phyloP scores from a whole-genome alignment of 2,329 filamentous ascomycete species.

The Colletotrichum sp. region DNA sequence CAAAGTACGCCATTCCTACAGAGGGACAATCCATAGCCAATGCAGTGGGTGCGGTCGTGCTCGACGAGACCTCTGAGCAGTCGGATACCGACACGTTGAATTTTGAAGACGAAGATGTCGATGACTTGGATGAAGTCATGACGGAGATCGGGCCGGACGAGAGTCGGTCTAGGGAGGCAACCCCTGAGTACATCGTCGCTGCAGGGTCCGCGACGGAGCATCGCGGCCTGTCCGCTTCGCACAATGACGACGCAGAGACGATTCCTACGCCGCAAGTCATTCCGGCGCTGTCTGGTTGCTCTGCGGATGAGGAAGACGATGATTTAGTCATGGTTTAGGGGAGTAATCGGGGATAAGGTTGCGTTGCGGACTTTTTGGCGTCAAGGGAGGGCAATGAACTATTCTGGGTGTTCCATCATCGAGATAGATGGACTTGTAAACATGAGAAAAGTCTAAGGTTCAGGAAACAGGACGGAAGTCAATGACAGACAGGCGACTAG shows the following conservation, averaged over 20 bases:
- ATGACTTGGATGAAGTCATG: constrained; percentile 4
- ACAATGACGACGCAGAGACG: not conserved
- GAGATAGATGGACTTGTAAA: not conserved
- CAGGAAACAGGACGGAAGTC: not conserved
- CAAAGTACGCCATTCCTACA: constrained; percentile 35
- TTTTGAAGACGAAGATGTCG: not conserved
- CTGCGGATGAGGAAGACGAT: constrained; percentile 12
- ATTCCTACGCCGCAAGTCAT: not conserved
- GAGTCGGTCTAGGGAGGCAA: constrained; percentile 1
- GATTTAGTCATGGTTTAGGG: constrained; percentile 10
- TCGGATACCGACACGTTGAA: not conserved
- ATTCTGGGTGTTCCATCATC: not conserved
- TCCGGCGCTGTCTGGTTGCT: not conserved
- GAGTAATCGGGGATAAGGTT: not conserved
- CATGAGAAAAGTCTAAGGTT: not conserved
- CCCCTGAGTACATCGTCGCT: not conserved
- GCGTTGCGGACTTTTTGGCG: not conserved
- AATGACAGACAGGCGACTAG: not conserved
- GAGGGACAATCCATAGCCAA: constrained; percentile 29
- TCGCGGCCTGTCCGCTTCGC: not conserved
- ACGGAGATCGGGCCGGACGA: constrained; percentile 12
- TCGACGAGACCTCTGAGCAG: constrained; percentile 1
- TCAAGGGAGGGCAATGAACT: not conserved
- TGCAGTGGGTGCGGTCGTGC: constrained; percentile 7
- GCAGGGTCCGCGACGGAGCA: not conserved